These are phyloP conservation scores for Yamadazyma dendronema DNA, from an alignment of 1,139 yeast genomes.

Conservation along the genomic window DNA sequence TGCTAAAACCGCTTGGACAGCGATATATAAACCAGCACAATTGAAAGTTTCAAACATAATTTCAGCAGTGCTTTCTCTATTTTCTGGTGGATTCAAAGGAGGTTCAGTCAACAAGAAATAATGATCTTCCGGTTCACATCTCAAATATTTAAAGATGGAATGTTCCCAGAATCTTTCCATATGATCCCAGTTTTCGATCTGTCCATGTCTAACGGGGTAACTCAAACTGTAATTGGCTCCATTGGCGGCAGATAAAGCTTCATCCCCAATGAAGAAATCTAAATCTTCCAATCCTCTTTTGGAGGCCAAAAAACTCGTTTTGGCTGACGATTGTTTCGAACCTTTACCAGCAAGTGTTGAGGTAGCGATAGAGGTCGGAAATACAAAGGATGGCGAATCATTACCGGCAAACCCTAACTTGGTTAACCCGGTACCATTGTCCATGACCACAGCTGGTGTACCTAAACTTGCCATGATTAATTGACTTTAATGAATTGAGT, in stretches of 20 bases:
- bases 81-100: slow-evolving; percentile 97
- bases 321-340: slow-evolving; percentile 32
- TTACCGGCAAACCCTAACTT: slow-evolving; percentile 98
- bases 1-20: slow-evolving; percentile 98
- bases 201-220: slow-evolving; percentile 96
- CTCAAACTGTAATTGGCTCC: slow-evolving; percentile 87
- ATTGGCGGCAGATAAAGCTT: slow-evolving; percentile 84
- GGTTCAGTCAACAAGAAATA: slow-evolving; percentile 95
- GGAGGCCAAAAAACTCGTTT: slow-evolving; percentile 52
- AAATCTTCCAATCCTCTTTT: slow-evolving; percentile 93
- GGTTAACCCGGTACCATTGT: slow-evolving; percentile 97
- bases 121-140: slow-evolving; percentile 99
- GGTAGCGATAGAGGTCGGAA: slow-evolving; percentile 97
- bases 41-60: slow-evolving; percentile 98
- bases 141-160: slow-evolving; percentile 88
- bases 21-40: slow-evolving; percentile 97
- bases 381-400: slow-evolving; percentile 94
- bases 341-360: slow-evolving; percentile 43
- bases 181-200: slow-evolving; percentile 98
- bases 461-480: slow-evolving; percentile 57
- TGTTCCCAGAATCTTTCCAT: slow-evolving; percentile 99
- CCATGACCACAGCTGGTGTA: slow-evolving; percentile 95
- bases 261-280: slow-evolving; percentile 94
- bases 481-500: background rate
- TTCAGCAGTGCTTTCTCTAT: slow-evolving; percentile 97